Base-by-base conservation (phyloP, 495 filamentous ascomycete genomes). In the Penicillium cinerascens region DNA sequence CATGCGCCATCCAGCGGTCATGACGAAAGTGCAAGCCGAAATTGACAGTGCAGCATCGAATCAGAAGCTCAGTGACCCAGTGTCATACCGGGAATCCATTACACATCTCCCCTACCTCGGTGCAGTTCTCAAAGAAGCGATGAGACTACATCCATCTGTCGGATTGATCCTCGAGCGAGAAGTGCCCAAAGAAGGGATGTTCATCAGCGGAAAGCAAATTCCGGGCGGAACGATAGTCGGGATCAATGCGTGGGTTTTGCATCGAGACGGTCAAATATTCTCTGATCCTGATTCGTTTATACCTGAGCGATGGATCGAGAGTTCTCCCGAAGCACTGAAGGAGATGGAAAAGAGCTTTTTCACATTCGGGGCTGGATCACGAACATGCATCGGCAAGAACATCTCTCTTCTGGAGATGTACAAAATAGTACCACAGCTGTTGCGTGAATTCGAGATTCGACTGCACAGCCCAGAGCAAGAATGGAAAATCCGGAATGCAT, bases 391-490 rank as follows among this genome's bases (percentile, higher is more conserved):
- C 42, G 86, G 86, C 4, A 81, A 82, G 79, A 89, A 92, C 56
- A 89, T 93, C 52, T 83, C 80, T 22, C 60, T 91, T 58, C 60
- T 89, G 65, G 89, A 92, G 78, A 86, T 92, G 51, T 86, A 88
- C 56, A 93, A 93, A 73, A 60, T 92, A 38, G 78, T 91, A 17
- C 89, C 88, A 41, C 84, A 78, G 51, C 72, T 92, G 56, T 63
- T 91, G 56, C 74, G 85, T 51, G 70, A 80, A 50, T 92, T 89
- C 67, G 83, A 88, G 48, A 67, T 83, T n/a, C 40, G 51, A 15
- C 35, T 68, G 33, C 56, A 51, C 18, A 44, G 56, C 9, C 49
- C 57, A 1, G 51, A 44, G 49, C 49, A 59, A 23, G 50, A 61
- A 21, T 70, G 62, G 62, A 64, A 52, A 40, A 59, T 53, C 4